Base-by-base conservation (phyloP, 257 asterid genomes). In the Striga asiatica region DNA sequence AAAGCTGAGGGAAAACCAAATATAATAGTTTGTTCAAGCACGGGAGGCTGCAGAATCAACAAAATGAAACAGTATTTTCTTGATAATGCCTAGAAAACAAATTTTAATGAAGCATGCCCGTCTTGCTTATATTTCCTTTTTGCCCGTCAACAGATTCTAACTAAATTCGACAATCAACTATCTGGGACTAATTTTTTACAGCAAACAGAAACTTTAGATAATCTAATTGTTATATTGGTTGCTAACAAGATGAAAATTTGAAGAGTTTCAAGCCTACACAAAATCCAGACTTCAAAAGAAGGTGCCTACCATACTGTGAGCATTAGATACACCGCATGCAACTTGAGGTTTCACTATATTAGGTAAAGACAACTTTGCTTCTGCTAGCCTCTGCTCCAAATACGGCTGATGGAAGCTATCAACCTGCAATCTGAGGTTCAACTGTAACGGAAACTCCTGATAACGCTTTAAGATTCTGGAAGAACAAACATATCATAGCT, bases 321-420 rank as follows among this genome's bases (percentile, higher is more conserved):
- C 94, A 69, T 82, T 88, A 25, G 88, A 81, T 56, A 88, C 91
- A 54, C 98, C 98, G 65, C 98, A 88, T 24, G 97, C 98, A 81
- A 88, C 94, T 78, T 92, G 98, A 62, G 98, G 97, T 74, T 88
- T 92, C 74, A 88, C 93, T 24, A 92, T 84, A 67, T 73, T 84
- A 63, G 98, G 98, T 62, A 79, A 69, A 22, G 78, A 65, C 67
- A 92, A 65, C 66, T 78, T 71, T 32, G 91, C 97, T 69, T 81
- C 85, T 5, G 25, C 85, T 57, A 91, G 74, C 74, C 68, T 88
- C 31, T 77, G 71, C 23, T 72, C 83, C 80, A 88, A 74, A 71
- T 66, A 60, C 57, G 78, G 75, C 50, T 80, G 88, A 50, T 74
- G 66, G 67, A 92, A 92, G 80, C 81, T 77, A 62, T 82, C 79